Percentiles rank a stretch among this genome's conserved stretches.
phyloP scores from a whole-genome alignment of 441 rosid genomes.

The Gossypium gossypioides region DNA sequence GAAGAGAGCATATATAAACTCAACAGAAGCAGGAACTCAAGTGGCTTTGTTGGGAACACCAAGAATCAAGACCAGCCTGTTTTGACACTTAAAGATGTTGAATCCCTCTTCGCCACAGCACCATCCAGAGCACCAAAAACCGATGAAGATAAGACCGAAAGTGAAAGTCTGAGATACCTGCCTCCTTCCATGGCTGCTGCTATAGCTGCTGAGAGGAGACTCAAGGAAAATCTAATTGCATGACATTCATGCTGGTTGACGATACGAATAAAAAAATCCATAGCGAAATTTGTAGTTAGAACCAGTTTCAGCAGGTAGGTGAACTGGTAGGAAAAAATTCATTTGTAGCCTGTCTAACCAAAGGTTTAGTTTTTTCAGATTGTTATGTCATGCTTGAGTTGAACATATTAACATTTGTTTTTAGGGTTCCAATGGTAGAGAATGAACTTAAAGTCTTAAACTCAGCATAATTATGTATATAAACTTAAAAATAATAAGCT shows the following conservation, averaged over 20 bases:
- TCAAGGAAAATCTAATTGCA: constrained; percentile 26
- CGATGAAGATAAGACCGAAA: constrained; percentile 23
- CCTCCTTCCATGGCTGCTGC: constrained; percentile 81
- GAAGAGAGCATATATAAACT: constrained; percentile 91
- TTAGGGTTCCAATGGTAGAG: not conserved
- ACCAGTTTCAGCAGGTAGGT: not conserved
- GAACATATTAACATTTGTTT: not conserved
- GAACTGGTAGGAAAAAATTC: not conserved
- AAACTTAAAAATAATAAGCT: not conserved
- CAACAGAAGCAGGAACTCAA: constrained; percentile 60
- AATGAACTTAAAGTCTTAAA: not conserved
- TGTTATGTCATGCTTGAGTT: not conserved
- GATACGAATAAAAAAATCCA: not conserved
- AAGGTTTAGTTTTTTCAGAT: not conserved
- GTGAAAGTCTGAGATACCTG: constrained; percentile 50
- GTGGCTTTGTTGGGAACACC: constrained; percentile 62
- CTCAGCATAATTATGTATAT: not conserved
- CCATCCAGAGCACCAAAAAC: constrained; percentile 16
- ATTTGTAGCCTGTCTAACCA: constrained; percentile 4
- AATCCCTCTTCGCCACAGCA: constrained; percentile 51
- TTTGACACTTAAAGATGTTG: constrained; percentile 69
- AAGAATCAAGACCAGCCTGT: constrained; percentile 81
- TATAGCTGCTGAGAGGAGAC: constrained; percentile 82
- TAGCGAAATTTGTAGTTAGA: not conserved
- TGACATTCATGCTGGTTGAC: constrained; percentile 4